Percentiles rank a stretch among this genome's conserved stretches.
phyloP scores from a whole-genome alignment of 257 asterid species.

The Fraxinus pennsylvanica region DNA sequence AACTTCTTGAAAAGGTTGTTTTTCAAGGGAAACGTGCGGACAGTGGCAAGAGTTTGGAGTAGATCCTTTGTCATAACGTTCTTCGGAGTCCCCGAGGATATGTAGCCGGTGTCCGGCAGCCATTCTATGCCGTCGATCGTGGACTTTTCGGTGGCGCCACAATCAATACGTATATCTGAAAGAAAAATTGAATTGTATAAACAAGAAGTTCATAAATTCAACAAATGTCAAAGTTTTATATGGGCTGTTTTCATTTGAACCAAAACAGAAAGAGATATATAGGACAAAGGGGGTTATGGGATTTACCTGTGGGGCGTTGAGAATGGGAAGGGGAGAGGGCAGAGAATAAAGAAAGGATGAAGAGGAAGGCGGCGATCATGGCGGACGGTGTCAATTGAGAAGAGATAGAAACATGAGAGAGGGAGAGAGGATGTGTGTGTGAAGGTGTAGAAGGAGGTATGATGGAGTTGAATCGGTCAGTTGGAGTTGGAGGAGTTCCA shows the following conservation, averaged over 20 bases:
- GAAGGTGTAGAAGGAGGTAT: neutral
- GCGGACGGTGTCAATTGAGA: neutral
- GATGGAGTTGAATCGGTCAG: constrained; percentile 28
- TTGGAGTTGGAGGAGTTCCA: constrained; percentile 25
- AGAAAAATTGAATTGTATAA: neutral
- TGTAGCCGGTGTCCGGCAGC: constrained; percentile 58
- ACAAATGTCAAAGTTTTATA: neutral
- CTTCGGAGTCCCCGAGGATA: constrained; percentile 56
- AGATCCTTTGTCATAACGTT: constrained; percentile 31
- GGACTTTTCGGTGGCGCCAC: constrained; percentile 56
- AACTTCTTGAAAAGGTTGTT: constrained; percentile 66
- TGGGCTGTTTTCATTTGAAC: neutral
- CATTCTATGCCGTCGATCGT: constrained; percentile 54
- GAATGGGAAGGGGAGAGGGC: constrained; percentile 39
- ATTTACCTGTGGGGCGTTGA: constrained; percentile 59
- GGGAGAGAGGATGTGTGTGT: constrained; percentile 18
- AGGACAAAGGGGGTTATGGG: neutral
- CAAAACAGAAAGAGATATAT: neutral
- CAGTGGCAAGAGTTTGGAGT: constrained; percentile 52
- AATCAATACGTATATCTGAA: constrained; percentile 64
- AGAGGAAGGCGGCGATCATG: constrained; percentile 39
- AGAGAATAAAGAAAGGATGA: constrained; percentile 35
- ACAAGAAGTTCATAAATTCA: neutral
- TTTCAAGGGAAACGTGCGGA: constrained; percentile 64
- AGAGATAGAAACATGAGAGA: constrained; percentile 25